phyloP scores from a whole-genome alignment of 441 rosid species.

The Dalechampia spathulata region DNA sequence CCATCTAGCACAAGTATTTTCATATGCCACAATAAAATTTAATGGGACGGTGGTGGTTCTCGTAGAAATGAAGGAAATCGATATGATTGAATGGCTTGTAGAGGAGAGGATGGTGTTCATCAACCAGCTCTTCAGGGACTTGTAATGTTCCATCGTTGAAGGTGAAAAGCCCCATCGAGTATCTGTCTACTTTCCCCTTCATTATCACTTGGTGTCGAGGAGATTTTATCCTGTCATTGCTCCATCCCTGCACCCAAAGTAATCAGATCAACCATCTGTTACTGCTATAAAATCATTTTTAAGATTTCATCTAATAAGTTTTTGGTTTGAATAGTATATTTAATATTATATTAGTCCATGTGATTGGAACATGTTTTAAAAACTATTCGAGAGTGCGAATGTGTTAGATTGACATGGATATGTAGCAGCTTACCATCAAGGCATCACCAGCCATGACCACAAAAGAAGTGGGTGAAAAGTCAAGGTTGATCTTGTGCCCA shows the following conservation, averaged over 20 bases:
- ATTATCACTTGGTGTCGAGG: slow-evolving; percentile 39
- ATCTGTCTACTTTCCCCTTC: slow-evolving; percentile 27
- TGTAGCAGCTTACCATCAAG: slow-evolving; percentile 26
- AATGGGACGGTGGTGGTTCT: no score
- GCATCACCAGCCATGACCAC: slow-evolving; percentile 42
- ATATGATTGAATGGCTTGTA: slow-evolving; percentile 33
- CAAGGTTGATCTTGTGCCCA: slow-evolving; percentile 25
- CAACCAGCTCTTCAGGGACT: slow-evolving; percentile 36
- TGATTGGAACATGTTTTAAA: no score
- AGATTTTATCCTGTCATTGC: slow-evolving; percentile 39
- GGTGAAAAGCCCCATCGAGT: slow-evolving; percentile 33
- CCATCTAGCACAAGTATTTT: no score
- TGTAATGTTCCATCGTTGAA: slow-evolving; percentile 29
- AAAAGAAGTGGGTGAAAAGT: slow-evolving; percentile 33
- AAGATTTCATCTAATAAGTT: no score
- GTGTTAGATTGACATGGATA: neutral
- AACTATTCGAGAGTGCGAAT: no score
- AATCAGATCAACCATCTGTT: no score
- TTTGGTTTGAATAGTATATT: no score
- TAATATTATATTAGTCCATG: no score
- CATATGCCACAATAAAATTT: no score
- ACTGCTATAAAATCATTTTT: no score
- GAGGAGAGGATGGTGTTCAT: slow-evolving; percentile 10
- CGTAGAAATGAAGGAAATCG: no score
- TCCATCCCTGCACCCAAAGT: slow-evolving; percentile 29